These are phyloP conservation scores for Gracilaria caudata DNA, from an alignment of 23 red algal species.

Conservation along the genomic window DNA sequence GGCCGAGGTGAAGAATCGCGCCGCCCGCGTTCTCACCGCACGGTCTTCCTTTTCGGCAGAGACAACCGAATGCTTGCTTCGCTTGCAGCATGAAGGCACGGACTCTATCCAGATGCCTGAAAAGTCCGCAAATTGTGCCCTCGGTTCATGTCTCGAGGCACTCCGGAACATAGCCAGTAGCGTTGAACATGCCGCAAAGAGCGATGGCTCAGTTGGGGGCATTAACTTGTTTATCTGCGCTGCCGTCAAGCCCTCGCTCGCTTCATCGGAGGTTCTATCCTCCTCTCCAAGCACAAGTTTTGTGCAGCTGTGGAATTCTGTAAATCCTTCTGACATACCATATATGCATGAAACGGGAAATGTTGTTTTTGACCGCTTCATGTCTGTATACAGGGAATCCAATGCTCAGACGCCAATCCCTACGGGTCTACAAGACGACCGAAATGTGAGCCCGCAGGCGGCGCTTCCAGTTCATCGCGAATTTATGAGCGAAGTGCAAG, in stretches of 20 bases:
- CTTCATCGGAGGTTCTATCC: background rate
- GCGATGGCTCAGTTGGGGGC: background rate
- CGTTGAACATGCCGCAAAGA: slow-evolving; percentile 19
- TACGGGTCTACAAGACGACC: background rate
- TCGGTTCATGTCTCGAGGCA: slow-evolving; percentile 21
- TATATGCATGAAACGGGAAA: background rate
- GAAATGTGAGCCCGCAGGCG: background rate
- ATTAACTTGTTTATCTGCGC: slow-evolving; percentile 14
- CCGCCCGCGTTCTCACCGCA: background rate
- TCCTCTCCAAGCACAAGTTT: background rate
- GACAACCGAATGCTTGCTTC: slow-evolving; percentile 15
- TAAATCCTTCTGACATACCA: slow-evolving; percentile 1
- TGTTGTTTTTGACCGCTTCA: background rate
- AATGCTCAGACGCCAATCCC: background rate
- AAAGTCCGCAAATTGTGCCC: background rate
- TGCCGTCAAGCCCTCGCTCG: slow-evolving; percentile 13
- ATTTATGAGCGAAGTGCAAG: background rate
- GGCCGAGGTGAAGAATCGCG: background rate
- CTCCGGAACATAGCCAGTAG: slow-evolving; percentile 23
- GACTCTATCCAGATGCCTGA: background rate
- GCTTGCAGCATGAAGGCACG: background rate
- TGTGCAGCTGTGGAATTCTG: slow-evolving; percentile 12
- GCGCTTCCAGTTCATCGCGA: background rate
- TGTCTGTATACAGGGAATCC: slow-evolving; percentile 9
- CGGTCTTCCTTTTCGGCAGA: background rate